phyloP scores from a whole-genome alignment of 1,139 yeast genomes.

The Yamadazyma siamensis region DNA sequence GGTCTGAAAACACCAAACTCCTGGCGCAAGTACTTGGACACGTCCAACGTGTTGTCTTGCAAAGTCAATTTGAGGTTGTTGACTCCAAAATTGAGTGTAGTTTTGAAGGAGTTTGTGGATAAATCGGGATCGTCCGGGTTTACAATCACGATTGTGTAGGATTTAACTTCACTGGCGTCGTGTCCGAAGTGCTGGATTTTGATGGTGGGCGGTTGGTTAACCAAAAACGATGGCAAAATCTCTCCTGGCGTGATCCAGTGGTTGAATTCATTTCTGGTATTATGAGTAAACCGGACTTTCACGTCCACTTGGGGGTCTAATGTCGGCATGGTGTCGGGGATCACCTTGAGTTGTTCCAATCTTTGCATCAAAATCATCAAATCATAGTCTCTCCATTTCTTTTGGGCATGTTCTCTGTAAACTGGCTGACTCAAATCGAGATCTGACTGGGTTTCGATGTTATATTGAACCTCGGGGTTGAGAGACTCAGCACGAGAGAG shows the following conservation, averaged over 20 bases:
- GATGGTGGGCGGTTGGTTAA: conserved; percentile 70
- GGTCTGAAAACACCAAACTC: conserved; percentile 47
- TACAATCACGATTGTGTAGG: conserved; percentile 75
- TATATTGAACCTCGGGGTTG: conserved; percentile 83
- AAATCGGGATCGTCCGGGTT: conserved; percentile 93
- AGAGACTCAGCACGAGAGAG: conserved; percentile 51
- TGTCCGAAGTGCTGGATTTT: conserved; percentile 70
- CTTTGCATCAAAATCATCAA: conserved; percentile 82
- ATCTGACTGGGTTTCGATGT: conserved; percentile 33
- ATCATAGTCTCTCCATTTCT: conserved; percentile 70
- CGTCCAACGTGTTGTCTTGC: conserved; percentile 56
- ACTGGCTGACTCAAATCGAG: conserved; percentile 64
- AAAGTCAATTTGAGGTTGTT: conserved; percentile 63
- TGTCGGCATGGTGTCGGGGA: conserved; percentile 94
- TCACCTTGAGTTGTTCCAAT: conserved; percentile 76
- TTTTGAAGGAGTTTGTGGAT: conserved; percentile 60
- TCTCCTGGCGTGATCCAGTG: conserved; percentile 80
- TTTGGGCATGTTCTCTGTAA: conserved; percentile 62
- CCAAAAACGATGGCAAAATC: conserved; percentile 67
- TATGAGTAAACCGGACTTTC: conserved; percentile 70
- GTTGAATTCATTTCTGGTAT: conserved; percentile 44
- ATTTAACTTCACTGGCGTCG: conserved; percentile 25
- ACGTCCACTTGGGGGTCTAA: conserved; percentile 81
- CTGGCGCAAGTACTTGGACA: conserved; percentile 37
- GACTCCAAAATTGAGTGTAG: conserved; percentile 78